phyloP scores from a whole-genome alignment of 441 rosid species.

The Adansonia grandidieri region DNA sequence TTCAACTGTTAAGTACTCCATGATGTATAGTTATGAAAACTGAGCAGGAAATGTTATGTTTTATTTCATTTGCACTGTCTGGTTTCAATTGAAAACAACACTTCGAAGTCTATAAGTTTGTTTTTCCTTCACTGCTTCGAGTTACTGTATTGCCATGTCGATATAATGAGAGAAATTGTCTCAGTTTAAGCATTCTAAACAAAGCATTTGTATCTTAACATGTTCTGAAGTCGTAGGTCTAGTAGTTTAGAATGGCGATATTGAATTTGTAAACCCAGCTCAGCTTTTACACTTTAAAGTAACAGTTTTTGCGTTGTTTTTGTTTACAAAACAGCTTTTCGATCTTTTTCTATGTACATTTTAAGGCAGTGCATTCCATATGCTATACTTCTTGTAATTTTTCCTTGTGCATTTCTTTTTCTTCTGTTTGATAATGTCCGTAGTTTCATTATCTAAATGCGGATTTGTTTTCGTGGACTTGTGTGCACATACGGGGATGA shows the following conservation, averaged over 20 bases:
- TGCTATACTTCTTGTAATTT: background rate
- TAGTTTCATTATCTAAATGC: background rate
- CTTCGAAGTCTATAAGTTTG: background rate
- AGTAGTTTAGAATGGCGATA: background rate
- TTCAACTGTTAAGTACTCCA: background rate
- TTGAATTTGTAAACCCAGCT: background rate
- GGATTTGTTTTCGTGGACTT: background rate
- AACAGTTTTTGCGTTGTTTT: conserved; percentile 2
- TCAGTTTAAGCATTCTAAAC: background rate
- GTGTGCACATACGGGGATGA: background rate
- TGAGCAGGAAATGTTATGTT: background rate
- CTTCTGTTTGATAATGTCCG: conserved; percentile 15
- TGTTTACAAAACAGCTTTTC: background rate
- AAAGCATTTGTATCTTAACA: background rate
- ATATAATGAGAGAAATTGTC: background rate
- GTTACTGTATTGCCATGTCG: background rate
- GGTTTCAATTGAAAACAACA: background rate
- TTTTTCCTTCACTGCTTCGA: background rate
- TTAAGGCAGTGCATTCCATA: background rate
- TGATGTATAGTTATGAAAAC: conserved; percentile 1
- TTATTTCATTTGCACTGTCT: background rate
- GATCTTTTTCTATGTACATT: background rate
- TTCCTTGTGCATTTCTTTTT: background rate
- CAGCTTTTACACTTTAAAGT: background rate
- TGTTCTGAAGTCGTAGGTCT: conserved; percentile 5